Base-by-base conservation (phyloP, 108 stramenopile genomes). In the Skeletonema tropicum region DNA sequence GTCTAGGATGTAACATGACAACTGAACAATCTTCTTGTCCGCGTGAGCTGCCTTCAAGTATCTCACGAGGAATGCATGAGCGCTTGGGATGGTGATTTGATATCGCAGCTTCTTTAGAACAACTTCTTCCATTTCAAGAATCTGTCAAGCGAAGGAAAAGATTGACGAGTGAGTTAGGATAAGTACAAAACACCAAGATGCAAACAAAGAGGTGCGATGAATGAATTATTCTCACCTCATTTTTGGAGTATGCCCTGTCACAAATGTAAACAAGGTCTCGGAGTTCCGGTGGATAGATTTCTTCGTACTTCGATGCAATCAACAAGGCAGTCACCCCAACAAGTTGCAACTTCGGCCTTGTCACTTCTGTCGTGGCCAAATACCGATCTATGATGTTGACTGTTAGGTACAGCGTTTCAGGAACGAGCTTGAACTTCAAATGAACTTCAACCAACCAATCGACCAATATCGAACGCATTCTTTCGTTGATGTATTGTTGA, bases 381-480 rank as follows among this genome's bases (percentile, higher is more conserved):
- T 96, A 99, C 32, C 98, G 91, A 82, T 99, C 99, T 70, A 99
- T 97, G 74, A 99, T 85, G 71, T 98, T 97, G 38, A 99, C 93
- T 31, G 95, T 96, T 11, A 99, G 93, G 79, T 97, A 98, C 11
- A 99, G 88, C 23, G 98, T 98, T 71, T 98, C 97, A 12, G 97
- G 97, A 66, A 96, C 91, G 45, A 98, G 94, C 73, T 96, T 95
- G 85, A 99, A 99, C 90, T 98, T 99, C 69, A 95, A 71, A 85
- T 99, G 98, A 6, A 99, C 98, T 81, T 98, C 97, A 14, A 98
- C 96, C 49, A 99, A 88, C 99, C 99, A 99, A 80, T 99, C 98
- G 35, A 99, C 85, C 73, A 99, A 88, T 66, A 99, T 97, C 57
- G 94, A 85, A 65, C 98, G 89, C 99, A 99, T 99, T 63, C 85